Conservation (phyloP, 257 asterid species). For the Fraxinus americana region DNA sequence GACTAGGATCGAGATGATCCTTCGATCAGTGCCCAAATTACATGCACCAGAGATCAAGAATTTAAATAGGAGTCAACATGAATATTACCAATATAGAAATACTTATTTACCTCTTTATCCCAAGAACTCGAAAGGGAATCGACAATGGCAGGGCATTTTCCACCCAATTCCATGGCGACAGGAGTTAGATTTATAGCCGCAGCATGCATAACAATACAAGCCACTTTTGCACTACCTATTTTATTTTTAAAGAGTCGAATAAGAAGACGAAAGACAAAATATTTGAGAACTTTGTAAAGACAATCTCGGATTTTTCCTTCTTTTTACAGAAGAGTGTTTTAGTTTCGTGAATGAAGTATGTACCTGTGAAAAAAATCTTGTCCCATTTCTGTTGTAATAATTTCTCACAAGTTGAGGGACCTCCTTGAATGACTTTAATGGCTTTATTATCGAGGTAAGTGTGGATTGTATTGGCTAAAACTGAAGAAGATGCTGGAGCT, state of each 20-base stretch:
- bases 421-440: constrained; percentile 74
- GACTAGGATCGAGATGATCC: neutral
- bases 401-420: constrained; percentile 46
- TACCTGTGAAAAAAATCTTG: constrained; percentile 88
- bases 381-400: constrained; percentile 75
- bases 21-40: neutral
- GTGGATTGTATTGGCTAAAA: constrained; percentile 45
- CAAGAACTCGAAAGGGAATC: constrained; percentile 64
- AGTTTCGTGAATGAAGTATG: neutral
- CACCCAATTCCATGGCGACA: constrained; percentile 71
- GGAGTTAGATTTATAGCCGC: constrained; percentile 84
- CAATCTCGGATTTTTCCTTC: too few relatives aligned
- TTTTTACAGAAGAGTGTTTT: neutral
- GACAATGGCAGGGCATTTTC: constrained; percentile 80
- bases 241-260: neutral
- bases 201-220: constrained; percentile 57
- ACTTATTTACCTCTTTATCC: constrained; percentile 47
- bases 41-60: neutral
- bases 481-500: constrained; percentile 65
- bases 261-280: neutral
- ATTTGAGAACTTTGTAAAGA: neutral
- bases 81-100: neutral
- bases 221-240: constrained; percentile 63
- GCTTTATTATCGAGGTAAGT: constrained; percentile 59
- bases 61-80: neutral